These are phyloP conservation scores for Noccaea bulbosa DNA, from an alignment of 345 rosid species.

Conservation along the genomic window DNA sequence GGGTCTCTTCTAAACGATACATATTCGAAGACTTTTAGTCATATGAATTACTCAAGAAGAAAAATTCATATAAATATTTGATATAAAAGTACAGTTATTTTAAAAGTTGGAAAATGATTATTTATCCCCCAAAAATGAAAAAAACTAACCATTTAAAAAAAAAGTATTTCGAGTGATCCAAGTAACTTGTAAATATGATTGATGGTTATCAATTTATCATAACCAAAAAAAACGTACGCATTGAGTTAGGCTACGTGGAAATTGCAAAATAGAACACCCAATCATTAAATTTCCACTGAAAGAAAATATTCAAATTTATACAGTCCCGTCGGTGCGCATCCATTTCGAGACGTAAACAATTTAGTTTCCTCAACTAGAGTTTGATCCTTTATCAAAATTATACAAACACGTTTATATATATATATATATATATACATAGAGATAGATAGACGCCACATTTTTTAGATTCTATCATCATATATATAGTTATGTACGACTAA, in stretches of 20 bases:
- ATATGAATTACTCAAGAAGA: neutral
- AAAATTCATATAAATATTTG: neutral
- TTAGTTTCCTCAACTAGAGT: conserved; percentile 30
- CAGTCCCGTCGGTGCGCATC: conserved; percentile 37
- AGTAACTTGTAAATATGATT: neutral
- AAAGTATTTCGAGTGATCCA: neutral
- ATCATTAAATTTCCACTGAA: conserved; percentile 15
- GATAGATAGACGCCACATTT: neutral
- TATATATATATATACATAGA: neutral
- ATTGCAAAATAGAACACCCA: conserved; percentile 21
- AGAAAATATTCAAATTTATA: neutral
- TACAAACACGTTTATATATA: conserved; percentile 29
- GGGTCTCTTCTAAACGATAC: neutral
- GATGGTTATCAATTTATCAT: neutral
- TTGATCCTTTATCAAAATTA: conserved; percentile 22
- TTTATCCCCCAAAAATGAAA: neutral
- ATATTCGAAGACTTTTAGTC: neutral
- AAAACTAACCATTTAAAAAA: neutral
- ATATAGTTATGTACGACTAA: neutral
- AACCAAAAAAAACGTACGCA: neutral
- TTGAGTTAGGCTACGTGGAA: conserved; percentile 1
- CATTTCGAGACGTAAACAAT: conserved; percentile 41
- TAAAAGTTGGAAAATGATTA: conserved; percentile 4
- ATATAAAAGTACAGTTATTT: neutral
- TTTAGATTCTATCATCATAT: conserved; percentile 3